Evolutionary conservation across 176 grass and related monocot species (phyloP).

Genomic region (Oropetium thomaeum): DNA sequence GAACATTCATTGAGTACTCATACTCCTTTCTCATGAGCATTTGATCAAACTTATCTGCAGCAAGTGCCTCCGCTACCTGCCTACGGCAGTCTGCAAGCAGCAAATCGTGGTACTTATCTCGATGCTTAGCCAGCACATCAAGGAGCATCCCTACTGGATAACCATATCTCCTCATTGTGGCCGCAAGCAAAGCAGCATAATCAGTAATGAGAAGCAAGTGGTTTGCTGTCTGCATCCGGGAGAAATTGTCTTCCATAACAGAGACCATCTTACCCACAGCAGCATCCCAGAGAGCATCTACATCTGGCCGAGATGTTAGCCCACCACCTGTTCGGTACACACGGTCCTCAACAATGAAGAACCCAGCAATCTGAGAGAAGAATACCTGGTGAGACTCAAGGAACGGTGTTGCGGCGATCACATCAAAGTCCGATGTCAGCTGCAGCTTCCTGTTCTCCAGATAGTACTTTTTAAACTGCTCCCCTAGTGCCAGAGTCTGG

Average conservation of each 20-base stretch:
- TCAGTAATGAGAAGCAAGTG: constrained; percentile 94
- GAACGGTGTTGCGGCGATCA: constrained; percentile 82
- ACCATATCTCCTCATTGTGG: constrained; percentile 80
- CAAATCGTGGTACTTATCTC: constrained; percentile 97
- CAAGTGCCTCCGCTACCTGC: constrained; percentile 82
- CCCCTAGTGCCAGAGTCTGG: constrained; percentile 70
- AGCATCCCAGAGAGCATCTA: constrained; percentile 86
- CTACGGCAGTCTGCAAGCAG: constrained; percentile 88
- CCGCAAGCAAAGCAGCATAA: constrained; percentile 76
- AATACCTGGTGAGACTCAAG: constrained; percentile 97
- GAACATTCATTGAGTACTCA: constrained; percentile 97
- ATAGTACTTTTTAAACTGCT: constrained; percentile 90
- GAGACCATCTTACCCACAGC: constrained; percentile 89
- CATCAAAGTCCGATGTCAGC: constrained; percentile 95
- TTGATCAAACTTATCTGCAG: constrained; percentile 91
- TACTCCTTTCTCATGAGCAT: constrained; percentile 99
- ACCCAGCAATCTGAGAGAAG: constrained; percentile 94
- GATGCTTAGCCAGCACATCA: constrained; percentile 80
- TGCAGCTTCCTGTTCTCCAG: constrained; percentile 98
- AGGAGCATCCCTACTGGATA: constrained; percentile 91
- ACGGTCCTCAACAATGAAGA: constrained; percentile 94
- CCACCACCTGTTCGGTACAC: constrained; percentile 89
- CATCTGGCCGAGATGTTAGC: constrained; percentile 69
- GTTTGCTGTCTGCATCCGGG: constrained; percentile 95
- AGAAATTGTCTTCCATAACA: constrained; percentile 95